Evolutionary conservation across 352 stramenopile species (phyloP), one percentile per base, ranked within the genome.

Genomic region (Globisporangium paroecandrum): DNA sequence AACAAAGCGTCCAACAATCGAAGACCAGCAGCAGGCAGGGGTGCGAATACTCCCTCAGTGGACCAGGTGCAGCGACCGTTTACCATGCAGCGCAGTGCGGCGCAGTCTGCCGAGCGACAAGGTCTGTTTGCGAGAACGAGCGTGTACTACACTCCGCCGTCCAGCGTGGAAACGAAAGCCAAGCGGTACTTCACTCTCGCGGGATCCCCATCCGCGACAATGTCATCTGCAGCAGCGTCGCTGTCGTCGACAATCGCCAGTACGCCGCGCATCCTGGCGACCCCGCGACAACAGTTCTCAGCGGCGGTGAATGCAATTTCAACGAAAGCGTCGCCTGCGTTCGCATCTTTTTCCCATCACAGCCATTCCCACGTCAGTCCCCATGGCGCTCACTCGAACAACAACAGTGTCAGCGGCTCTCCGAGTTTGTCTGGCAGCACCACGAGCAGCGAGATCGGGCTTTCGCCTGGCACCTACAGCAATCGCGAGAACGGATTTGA

Each of bases 281-380:
- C 85, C 12, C 88, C 86, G 25, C 77, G 85, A 0, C 88, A 93
- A 65, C 85, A 93, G 62, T 79, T 93, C 49, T 91, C 86, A 0
- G 86, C 88, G 3, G 87, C 87, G 6, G 81, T 94, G 56, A 93
- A 75, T 64, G 83, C 82, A 7, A 87, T 92, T 18, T 93, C 85
- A 20, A 90, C 84, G 0, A 94, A 91, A 63, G 81, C 83, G 1
- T 82, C 85, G 0, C 85, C 85, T 18, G 70, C 82, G n/a, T 91
- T 91, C 65, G 75, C 74, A 9, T 78, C 79, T 3, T 89, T 91
- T 57, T 77, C 82, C 22, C 71, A 84, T 25, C 70, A 84, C 64
- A 59, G 7, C 41, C 61, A 84, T 60, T 53, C 7, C 27, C 64
- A 73, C 61, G 63, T 38, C 12, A 66, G 53, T 10, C 51, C 68